A percentile compares a stretch with the other conserved stretches of the same genome.
These are phyloP conservation scores for Euryodendron excelsum DNA, from an alignment of 148 eudicot genomes.

Conservation along the genomic window DNA sequence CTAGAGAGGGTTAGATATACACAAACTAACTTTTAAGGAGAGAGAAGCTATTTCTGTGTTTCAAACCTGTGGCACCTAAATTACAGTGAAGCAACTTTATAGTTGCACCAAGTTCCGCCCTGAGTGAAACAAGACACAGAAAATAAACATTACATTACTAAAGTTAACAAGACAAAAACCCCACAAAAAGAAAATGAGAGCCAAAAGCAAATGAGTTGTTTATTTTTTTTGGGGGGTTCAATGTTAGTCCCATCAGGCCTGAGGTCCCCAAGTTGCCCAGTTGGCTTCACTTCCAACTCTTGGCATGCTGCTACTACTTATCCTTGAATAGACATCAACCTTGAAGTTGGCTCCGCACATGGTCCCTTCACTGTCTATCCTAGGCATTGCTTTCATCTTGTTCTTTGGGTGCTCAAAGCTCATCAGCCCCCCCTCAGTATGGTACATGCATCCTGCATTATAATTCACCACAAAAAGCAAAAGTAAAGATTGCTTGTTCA, in stretches of 20 bases:
- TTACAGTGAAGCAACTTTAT: too few relatives aligned
- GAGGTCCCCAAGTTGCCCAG: constrained; percentile 58
- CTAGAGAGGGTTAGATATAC: too few relatives aligned
- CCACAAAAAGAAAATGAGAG: background rate
- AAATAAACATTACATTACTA: too few relatives aligned
- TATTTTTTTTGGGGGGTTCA: background rate
- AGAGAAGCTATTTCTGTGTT: too few relatives aligned
- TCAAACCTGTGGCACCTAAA: too few relatives aligned
- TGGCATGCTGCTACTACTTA: constrained; percentile 67
- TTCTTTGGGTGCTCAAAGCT: constrained; percentile 86
- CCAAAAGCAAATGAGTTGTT: too few relatives aligned
- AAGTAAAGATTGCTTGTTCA: background rate
- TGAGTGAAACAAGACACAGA: too few relatives aligned
- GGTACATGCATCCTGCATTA: constrained; percentile 76
- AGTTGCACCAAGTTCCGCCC: too few relatives aligned
- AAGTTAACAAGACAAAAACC: too few relatives aligned
- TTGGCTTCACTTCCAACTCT: constrained; percentile 85
- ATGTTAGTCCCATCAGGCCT: too few relatives aligned
- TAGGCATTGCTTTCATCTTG: constrained; percentile 84
- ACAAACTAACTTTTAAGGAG: too few relatives aligned
- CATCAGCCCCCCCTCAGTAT: constrained; percentile 64
- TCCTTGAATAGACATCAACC: constrained; percentile 63
- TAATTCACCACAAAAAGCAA: background rate
- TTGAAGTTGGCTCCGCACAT: constrained; percentile 85
- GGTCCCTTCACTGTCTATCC: constrained; percentile 82